Conservation (phyloP, 345 rosid genomes). For the Tarenaya hassleriana region DNA sequence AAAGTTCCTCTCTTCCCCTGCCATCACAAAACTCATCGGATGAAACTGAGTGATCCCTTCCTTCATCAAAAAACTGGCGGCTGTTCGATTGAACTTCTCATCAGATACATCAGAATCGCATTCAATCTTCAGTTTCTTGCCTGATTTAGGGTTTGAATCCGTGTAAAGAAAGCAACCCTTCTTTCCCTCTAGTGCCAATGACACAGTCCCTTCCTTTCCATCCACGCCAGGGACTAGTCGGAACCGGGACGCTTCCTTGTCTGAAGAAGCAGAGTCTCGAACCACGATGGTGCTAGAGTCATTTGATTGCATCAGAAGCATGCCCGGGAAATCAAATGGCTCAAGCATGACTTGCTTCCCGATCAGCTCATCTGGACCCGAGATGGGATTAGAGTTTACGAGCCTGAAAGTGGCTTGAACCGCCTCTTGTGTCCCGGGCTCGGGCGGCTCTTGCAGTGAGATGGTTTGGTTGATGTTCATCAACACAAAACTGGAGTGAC, state of each 20-base stretch:
- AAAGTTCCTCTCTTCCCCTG: conserved; percentile 52
- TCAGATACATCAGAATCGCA: conserved; percentile 38
- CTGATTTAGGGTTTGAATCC: conserved; percentile 31
- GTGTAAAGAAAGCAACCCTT: conserved; percentile 56
- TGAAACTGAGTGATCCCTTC: conserved; percentile 51
- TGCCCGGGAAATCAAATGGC: conserved; percentile 76
- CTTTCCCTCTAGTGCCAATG: conserved; percentile 43
- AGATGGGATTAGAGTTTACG: conserved; percentile 27
- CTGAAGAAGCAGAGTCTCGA: conserved; percentile 25
- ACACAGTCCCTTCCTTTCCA: conserved; percentile 46
- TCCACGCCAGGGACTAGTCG: conserved; percentile 57
- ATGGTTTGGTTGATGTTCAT: conserved; percentile 54
- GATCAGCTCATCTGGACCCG: conserved; percentile 30
- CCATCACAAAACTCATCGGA: conserved; percentile 75
- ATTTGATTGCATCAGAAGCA: conserved; percentile 43
- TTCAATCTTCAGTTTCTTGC: conserved; percentile 37
- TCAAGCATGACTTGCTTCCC: conserved; percentile 62
- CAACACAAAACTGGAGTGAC: conserved; percentile 40
- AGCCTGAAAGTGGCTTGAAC: conserved; percentile 67
- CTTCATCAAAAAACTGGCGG: conserved; percentile 49
- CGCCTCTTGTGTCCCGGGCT: conserved; percentile 52
- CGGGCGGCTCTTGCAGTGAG: conserved; percentile 48
- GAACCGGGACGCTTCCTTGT: conserved; percentile 35
- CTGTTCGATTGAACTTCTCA: conserved; percentile 25
- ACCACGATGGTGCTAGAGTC: conserved; percentile 32